Base-by-base conservation (phyloP, 164 flowering plant genomes). In the Santalum album region DNA sequence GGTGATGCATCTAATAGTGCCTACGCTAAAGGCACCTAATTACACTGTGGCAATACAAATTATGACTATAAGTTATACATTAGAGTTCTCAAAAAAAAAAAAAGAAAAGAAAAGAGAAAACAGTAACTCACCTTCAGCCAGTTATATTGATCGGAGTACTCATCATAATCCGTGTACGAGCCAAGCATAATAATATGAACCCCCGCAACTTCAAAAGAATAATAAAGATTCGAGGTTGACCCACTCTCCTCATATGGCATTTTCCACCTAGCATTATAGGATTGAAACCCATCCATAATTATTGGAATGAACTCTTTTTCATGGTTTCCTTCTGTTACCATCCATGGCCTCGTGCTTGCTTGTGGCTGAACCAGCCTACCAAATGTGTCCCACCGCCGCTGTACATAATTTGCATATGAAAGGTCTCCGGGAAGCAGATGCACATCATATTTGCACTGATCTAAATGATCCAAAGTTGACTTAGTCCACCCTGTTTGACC, bases 401-500 rank as follows among this genome's bases (percentile, higher is more conserved):
- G 99, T 51, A 65, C 44, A 60, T 82, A 89, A 78, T 92, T 87
- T 57, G 97, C 97, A 76, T 92, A 92, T 1, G 99, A 81, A 36
- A 92, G 88, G 60, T 89, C 99, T 3, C 97, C 97, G 22, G 99
- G 97, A 38, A 92, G 90, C 61, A 92, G 50, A 62, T 87, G 88
- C 45, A 89, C 67, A 57, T 92, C 99, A 71, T 89, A 87, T 34
- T 81, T 72, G 67, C 91, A 87, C 53, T 54, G 73, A 45, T 67
- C 73, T 51, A 89, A 85, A 65, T 92, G 99, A 48, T 80, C 90
- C 18, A 89, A 72, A 16, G 99, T 89, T 40, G 99, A 78, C 59
- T 77, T 64, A 6, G 97, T 92, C 99, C 99, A 92, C 12, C 80
- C 96, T 17, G 97, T 83, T 65, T 92, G 99, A 51, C 99, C 99